Base-by-base conservation (phyloP, 139 green algal species). In the Chlorella sp. region DNA sequence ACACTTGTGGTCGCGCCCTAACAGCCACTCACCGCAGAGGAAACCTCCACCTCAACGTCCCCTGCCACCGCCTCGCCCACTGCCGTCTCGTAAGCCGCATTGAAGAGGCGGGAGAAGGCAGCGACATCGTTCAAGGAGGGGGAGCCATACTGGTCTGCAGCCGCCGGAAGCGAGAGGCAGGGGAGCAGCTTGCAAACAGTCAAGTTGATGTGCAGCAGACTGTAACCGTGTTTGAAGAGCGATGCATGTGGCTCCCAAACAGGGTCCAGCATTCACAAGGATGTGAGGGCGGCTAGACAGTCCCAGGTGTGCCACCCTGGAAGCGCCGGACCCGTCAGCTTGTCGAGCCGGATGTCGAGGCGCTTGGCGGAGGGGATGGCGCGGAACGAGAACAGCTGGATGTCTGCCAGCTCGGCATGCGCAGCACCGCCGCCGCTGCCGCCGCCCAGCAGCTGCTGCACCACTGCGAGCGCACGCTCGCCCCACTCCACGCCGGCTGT, bases 1-100 rank as follows among this genome's bases (percentile, higher is more conserved):
- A 34, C 4, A 34, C 16, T n/a, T n/a, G n/a, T n/a, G n/a, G n/a
- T 11, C 46, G 8, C 13, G 14, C 26, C 73, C 43, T 34, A 46
- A 60, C 24, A 56, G 6, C 48, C 9, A 11, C 77, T 43, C 80
- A 89, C 86, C 54, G 93, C 89, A 1, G 88, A 92, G 0, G 93
- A 96, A 68, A 95, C 93, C 83, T 97, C 93, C 22, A 95, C 78
- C 5, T 89, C 85, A 24, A 97, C 88, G 34, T 91, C 84, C 0
- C 87, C 93, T 6, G 92, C 90, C 20, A 46, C 84, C 34, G 93
- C 90, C 30, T 74, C 69, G 0, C 92, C 93, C 32, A 95, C 30
- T 41, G 36, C 54, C 32, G 72, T 86, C 58, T 94, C 88, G 11
- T 94, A 82, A 0, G 56, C 68, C 48, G 46, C 46, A 30, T 75